Base-by-base conservation (phyloP, 495 filamentous ascomycete species). In the Aspergillus homomorphus region DNA sequence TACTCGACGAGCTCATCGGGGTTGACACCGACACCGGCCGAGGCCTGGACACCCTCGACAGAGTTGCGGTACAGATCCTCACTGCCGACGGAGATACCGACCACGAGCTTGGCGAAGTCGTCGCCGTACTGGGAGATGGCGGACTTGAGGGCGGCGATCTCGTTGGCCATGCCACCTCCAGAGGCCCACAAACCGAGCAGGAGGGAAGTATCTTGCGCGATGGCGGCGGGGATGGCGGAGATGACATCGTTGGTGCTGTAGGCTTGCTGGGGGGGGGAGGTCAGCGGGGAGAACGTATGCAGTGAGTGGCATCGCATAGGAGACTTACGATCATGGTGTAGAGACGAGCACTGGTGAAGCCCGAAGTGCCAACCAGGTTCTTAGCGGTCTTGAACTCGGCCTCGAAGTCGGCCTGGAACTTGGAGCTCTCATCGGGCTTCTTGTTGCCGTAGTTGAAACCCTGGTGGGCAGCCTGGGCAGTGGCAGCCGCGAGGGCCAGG, bases 11-110 rank as follows among this genome's bases (percentile, higher is more conserved):
- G 70, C 15, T 70, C 76, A 41, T 78, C 75, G 10, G 90, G 85
- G 26, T 77, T 72, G 23, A 82, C 74, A 57, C 88, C 87, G 56
- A 77, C 59, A 45, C 85, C 87, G 24, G 79, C 82, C 8, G 76
- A 60, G 69, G 75, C 75, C 62, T 71, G 51, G 58, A 75, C 75
- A 46, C 82, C 84, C 4, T 69, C 82, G 22, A 82, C 79, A 2
- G 87, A 87, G 78, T 80, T 82, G 57, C 92, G 87, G 83, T 97
- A 96, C 4, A 96, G 80, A 72, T 95, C 89, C 81, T 96, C 92
- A 69, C 84, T 89, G 57, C 91, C 92, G 54, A 96, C 90, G 4
- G 92, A 92, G 77, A 96, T 92, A 73, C 90, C 92, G 54, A 81
- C 87, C 33, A 96, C 83, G 45, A 88, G 75, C 56, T 78, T 71